Evolutionary conservation across 805 yeast genomes (phyloP).

Genomic region (Starmera caribaea): DNA sequence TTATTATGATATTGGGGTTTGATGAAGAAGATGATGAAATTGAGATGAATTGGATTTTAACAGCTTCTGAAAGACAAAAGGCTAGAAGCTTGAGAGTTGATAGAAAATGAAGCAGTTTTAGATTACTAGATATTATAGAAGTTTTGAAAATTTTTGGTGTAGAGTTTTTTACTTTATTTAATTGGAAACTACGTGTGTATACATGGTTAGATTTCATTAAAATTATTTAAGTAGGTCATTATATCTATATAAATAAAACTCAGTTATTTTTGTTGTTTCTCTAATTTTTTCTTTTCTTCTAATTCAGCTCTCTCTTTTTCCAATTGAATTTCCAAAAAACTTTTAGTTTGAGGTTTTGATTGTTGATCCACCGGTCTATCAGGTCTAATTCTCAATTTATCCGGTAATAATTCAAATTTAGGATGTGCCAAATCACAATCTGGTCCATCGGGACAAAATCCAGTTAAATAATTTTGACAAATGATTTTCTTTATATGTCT

Average conservation of each 20-base stretch:
- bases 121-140: no score
- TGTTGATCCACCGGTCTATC: conserved; percentile 16
- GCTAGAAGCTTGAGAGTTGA: conserved; percentile 49
- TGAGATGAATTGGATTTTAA: conserved; percentile 60
- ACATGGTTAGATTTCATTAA: no score
- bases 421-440: conserved; percentile 74
- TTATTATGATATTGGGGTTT: conserved; percentile 71
- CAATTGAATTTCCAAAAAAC: conserved; percentile 17
- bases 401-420: conserved; percentile 46
- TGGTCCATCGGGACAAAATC: conserved; percentile 88
- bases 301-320: conserved; percentile 15
- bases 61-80: conserved; percentile 62
- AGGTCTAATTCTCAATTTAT: conserved; percentile 24
- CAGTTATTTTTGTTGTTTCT: not conserved
- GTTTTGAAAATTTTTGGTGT: no score
- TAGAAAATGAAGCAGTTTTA: conserved; percentile 10
- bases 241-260: no score
- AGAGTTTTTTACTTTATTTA: no score
- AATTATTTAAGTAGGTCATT: no score
- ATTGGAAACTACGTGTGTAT: no score
- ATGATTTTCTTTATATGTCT: conserved; percentile 69
- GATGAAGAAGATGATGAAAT: conserved; percentile 59
- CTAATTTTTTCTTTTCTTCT: not conserved
- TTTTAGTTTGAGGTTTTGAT: conserved; percentile 7
- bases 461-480: conserved; percentile 76